Evolutionary conservation across 345 rosid genomes (phyloP).

Genomic region (Bruguiera gymnorhiza): DNA sequence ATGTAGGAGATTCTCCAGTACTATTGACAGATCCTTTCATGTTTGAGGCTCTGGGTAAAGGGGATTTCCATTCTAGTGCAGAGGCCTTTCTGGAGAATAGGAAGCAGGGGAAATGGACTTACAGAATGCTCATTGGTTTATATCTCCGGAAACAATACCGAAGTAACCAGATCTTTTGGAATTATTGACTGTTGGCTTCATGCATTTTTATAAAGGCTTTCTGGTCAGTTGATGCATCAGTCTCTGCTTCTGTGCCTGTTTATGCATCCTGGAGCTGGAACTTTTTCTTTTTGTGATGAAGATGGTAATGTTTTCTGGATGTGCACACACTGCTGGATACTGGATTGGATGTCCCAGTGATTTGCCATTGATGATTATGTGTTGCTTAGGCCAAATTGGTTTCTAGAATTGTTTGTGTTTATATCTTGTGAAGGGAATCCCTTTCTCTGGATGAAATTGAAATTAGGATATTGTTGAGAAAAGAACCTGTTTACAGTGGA

Average conservation of each 20-base stretch:
- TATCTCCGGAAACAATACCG: constrained; percentile 61
- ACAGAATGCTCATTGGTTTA: constrained; percentile 49
- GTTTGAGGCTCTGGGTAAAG: constrained; percentile 76
- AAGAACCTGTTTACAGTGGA: background rate
- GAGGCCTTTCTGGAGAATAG: constrained; percentile 75
- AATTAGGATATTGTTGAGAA: background rate
- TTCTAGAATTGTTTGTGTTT: background rate
- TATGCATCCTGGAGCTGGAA: background rate
- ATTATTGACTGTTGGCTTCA: constrained; percentile 41
- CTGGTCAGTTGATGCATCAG: background rate
- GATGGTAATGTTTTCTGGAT: background rate
- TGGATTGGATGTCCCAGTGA: background rate
- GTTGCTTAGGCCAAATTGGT: background rate
- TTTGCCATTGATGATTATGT: background rate
- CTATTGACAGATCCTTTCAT: constrained; percentile 55
- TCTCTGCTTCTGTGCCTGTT: background rate
- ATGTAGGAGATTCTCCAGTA: constrained; percentile 45
- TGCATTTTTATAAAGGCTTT: background rate
- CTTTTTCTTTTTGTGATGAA: background rate
- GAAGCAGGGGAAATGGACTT: constrained; percentile 51
- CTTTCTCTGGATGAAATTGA: background rate
- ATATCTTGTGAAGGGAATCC: background rate
- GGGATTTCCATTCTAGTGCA: constrained; percentile 67
- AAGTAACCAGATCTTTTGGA: constrained; percentile 80
- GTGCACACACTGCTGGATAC: background rate